Percentiles rank a stretch among this genome's conserved stretches.
Conservation (phyloP, 495 filamentous ascomycete species). For the Pyronema domesticum region DNA sequence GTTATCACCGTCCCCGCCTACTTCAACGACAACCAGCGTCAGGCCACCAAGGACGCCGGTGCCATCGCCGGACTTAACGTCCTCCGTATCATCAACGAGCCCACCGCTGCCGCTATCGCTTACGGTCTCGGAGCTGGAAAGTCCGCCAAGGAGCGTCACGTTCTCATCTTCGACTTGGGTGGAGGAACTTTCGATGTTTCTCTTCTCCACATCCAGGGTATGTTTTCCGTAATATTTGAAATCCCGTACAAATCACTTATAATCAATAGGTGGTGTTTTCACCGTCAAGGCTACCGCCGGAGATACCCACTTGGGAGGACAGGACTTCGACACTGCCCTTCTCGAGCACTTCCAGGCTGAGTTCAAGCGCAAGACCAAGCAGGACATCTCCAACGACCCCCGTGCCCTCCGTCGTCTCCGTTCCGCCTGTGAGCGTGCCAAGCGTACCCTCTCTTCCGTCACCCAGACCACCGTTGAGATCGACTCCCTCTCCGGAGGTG, state of each 20-base stretch:
- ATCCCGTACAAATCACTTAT: neutral
- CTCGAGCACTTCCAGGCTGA: slow-evolving; percentile 91
- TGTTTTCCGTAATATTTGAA: slow-evolving; percentile 1
- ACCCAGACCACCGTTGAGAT: slow-evolving; percentile 97
- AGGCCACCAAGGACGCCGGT: slow-evolving; percentile 97
- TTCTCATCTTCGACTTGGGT: slow-evolving; percentile 97
- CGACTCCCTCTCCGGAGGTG: slow-evolving; percentile 92
- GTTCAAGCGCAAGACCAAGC: slow-evolving; percentile 79
- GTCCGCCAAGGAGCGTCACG: slow-evolving; percentile 88
- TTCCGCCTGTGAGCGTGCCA: slow-evolving; percentile 97
- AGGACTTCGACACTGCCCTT: slow-evolving; percentile 97
- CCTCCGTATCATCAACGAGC: slow-evolving; percentile 99
- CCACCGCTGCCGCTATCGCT: slow-evolving; percentile 88
- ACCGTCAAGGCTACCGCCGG: slow-evolving; percentile 97
- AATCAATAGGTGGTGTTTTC: slow-evolving; percentile 56
- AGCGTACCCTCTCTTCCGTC: slow-evolving; percentile 92
- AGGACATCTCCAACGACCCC: slow-evolving; percentile 68
- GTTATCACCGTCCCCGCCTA: slow-evolving; percentile 97
- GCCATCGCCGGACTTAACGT: slow-evolving; percentile 94
- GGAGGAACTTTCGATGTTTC: slow-evolving; percentile 99
- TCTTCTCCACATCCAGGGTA: slow-evolving; percentile 87
- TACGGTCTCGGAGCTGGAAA: slow-evolving; percentile 93
- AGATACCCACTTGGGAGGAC: slow-evolving; percentile 97
- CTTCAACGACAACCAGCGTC: slow-evolving; percentile 99
- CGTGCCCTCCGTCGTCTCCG: slow-evolving; percentile 95